phyloP scores from a whole-genome alignment of 2,329 filamentous ascomycete genomes.

The Elsinoe fawcettii region DNA sequence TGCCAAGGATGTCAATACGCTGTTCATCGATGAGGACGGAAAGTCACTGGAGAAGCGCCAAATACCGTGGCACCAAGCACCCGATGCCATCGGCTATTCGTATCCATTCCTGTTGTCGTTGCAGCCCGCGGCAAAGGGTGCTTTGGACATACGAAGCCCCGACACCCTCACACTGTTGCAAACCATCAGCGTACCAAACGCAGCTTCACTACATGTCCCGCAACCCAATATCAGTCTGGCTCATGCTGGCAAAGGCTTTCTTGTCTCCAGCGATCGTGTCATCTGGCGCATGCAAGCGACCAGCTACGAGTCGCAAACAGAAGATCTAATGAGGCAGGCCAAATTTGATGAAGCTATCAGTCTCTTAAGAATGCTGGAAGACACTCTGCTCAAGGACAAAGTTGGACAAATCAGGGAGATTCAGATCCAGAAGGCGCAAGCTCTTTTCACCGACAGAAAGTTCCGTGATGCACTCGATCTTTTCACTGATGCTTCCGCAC shows the following conservation, averaged over 20 bases:
- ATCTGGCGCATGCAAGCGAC: conserved; percentile 96
- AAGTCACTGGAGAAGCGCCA: conserved; percentile 76
- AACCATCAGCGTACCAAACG: conserved; percentile 71
- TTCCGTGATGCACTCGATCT: conserved; percentile 82
- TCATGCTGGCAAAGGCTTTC: conserved; percentile 90
- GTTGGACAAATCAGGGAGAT: conserved; percentile 70
- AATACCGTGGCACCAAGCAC: conserved; percentile 83
- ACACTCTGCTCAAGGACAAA: conserved; percentile 81
- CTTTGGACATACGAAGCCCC: conserved; percentile 84
- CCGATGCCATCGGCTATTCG: conserved; percentile 88
- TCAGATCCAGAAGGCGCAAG: conserved; percentile 85
- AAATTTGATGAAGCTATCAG: conserved; percentile 89
- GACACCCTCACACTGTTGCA: conserved; percentile 86
- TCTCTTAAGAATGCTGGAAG: conserved; percentile 80
- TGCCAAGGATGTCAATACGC: conserved; percentile 94
- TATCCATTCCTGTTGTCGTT: conserved; percentile 91
- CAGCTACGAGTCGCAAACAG: conserved; percentile 83
- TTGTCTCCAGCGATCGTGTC: conserved; percentile 81
- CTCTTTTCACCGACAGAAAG: conserved; percentile 71
- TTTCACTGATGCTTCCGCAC: conserved; percentile 82
- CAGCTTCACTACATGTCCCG: conserved; percentile 79
- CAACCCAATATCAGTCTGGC: conserved; percentile 90
- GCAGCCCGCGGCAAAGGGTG: conserved; percentile 73
- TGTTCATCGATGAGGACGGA: conserved; percentile 81
- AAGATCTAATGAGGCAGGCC: conserved; percentile 65